Evolutionary conservation across 495 filamentous ascomycete species (phyloP), one percentile per base, ranked within the genome.

Genomic region (Pseudoneurospora amorphoporcata): DNA sequence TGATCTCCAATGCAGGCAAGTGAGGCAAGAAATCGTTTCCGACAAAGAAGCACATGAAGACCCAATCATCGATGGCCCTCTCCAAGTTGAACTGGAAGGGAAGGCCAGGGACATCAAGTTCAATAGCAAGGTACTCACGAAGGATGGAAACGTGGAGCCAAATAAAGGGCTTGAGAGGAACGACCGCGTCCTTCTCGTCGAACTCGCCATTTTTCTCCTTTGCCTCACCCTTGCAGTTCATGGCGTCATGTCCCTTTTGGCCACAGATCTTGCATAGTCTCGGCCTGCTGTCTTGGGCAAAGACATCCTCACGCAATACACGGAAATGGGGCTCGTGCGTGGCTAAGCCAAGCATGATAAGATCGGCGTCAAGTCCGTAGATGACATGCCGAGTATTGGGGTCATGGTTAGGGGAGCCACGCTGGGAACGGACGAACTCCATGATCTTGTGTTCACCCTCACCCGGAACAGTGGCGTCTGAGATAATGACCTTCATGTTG

Each of bases 1-100:
- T 89, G 79, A 99, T 98, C 81, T 98, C 95, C 72, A 99, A 86
- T 79, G 94, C 96, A 32, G 95, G 95, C 72, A 99, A 83, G 85
- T 99, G 95, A 65, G 95, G 95, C 75, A 99, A 84, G 83, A 99
- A 99, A 85, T 99, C 96, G 80, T 99, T 99, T 75, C 95, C 95
- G 72, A 99, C 95, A 80, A 99, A 99, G 83, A 97, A 99, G 84
- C 95, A 99, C 95, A 99, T 97, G 82, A 99, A 99, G 17, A 99
- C 93, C 95, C 96, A 98, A 81, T 99, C 95, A 84, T 99, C 95
- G 71, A 99, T 85, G n/a, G 96, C 95, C 75, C 95, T 88, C 79
- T 99, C 95, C 39, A 98, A 84, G 80, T 99, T 93, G 75, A 88
- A 89, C 74, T 94, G 93, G 65, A 90, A 89, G 69, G 93, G 92